Evolutionary conservation across 2,329 filamentous ascomycete genomes (phyloP).

Genomic region (Arthrinium phaeospermum): DNA sequence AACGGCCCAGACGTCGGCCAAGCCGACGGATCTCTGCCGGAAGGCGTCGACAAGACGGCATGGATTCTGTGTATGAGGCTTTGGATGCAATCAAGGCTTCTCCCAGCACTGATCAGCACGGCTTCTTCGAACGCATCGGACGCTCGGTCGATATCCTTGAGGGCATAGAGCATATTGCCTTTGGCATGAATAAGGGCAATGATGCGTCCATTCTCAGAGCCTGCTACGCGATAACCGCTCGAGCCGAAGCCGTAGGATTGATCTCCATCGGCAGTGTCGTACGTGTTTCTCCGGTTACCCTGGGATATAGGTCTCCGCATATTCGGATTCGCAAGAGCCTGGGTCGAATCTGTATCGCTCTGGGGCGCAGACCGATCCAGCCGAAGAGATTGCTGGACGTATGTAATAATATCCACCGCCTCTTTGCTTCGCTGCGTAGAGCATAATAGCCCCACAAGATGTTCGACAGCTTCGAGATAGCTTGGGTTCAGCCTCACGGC

Average conservation of each 20-base stretch:
- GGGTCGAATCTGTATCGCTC: conserved; percentile 31
- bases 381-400: conserved; percentile 77
- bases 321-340: background rate
- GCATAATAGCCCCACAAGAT: conserved; percentile 87
- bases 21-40: conserved; percentile 24
- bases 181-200: conserved; percentile 95
- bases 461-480: conserved; percentile 94
- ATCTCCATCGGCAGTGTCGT: background rate
- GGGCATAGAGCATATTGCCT: conserved; percentile 94
- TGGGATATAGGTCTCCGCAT: background rate
- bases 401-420: conserved; percentile 85
- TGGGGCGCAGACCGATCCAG: conserved; percentile 42
- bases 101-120: conserved; percentile 84
- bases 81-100: conserved; percentile 71
- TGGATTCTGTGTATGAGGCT: conserved; percentile 82
- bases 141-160: conserved; percentile 81
- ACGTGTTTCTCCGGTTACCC: background rate
- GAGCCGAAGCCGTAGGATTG: conserved; percentile 63
- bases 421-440: conserved; percentile 80
- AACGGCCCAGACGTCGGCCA: conserved; percentile 61
- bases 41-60: conserved; percentile 62
- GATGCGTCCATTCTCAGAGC: conserved; percentile 88
- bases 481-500: conserved; percentile 84
- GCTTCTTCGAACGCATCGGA: conserved; percentile 94
- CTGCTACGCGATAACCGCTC: conserved; percentile 85